phyloP scores from a whole-genome alignment of 257 asterid species.

The Nyctanthes arbortristis region DNA sequence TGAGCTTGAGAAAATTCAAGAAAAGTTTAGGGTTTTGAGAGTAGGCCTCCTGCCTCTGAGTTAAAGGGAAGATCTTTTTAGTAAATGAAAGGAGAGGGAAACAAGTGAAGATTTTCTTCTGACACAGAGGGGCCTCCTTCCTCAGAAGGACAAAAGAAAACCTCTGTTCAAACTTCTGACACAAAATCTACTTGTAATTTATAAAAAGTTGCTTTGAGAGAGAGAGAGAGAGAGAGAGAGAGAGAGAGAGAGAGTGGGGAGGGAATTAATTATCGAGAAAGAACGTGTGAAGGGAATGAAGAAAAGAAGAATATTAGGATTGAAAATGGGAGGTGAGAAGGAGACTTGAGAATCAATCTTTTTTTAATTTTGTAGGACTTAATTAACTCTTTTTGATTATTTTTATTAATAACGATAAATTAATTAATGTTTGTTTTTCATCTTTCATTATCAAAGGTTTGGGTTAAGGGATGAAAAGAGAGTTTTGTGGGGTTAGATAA shows the following conservation, averaged over 20 bases:
- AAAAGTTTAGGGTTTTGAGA: constrained; percentile 44
- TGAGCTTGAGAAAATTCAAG: too few relatives aligned
- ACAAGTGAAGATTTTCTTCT: constrained; percentile 54
- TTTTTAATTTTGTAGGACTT: constrained; percentile 12
- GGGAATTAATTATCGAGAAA: constrained; percentile 14
- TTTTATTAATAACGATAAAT: not conserved
- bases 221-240: constrained; percentile 19
- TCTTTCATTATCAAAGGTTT: constrained; percentile 41
- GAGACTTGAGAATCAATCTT: constrained; percentile 59
- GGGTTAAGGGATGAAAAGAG: constrained; percentile 46
- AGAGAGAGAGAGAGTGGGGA: constrained; percentile 25
- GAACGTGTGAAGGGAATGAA: constrained; percentile 51
- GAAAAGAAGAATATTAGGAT: constrained; percentile 39
- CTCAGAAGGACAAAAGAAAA: constrained; percentile 45
- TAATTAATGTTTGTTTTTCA: constrained; percentile 11
- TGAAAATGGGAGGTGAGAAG: constrained; percentile 62
- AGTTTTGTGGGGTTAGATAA: constrained; percentile 60
- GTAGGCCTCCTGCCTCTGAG: not conserved
- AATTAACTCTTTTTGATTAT: not conserved
- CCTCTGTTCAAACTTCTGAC: constrained; percentile 50
- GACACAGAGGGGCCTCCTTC: constrained; percentile 66
- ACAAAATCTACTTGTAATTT: constrained; percentile 49
- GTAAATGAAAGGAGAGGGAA: constrained; percentile 19
- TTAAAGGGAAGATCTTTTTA: not conserved
- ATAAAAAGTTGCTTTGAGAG: too few relatives aligned